Conservation (phyloP, 192 early-diverging fungal species). For the Irineochytrium annulatum region DNA sequence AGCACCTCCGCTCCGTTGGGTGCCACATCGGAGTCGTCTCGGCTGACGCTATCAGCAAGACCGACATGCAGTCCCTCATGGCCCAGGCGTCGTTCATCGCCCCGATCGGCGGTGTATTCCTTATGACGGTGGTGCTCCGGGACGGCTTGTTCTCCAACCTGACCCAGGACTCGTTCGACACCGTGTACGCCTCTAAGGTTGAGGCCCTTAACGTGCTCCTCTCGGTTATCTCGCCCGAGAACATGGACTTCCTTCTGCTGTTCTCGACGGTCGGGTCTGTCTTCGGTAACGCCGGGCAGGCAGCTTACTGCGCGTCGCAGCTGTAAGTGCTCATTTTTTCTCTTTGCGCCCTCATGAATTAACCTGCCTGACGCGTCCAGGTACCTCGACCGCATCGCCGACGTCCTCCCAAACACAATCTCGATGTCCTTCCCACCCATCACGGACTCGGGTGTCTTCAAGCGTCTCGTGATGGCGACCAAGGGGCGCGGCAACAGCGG, state of each 20-base stretch:
- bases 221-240: too few relatives aligned
- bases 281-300: neutral
- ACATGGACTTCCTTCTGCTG: conserved; percentile 7
- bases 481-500: neutral
- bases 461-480: conserved; percentile 1
- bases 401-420: conserved; percentile 9
- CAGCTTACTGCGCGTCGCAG: neutral
- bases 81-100: neutral
- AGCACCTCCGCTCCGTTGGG: too few relatives aligned
- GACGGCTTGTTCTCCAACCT: conserved; percentile 20
- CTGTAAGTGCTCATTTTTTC: too few relatives aligned
- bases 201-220: conserved; percentile 9
- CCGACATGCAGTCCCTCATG: conserved; percentile 10
- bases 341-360: too few relatives aligned
- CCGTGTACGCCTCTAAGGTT: conserved; percentile 12
- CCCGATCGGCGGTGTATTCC: conserved; percentile 24
- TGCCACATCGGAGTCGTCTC: conserved; percentile 9
- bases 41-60: conserved; percentile 12
- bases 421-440: conserved; percentile 15
- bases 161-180: conserved; percentile 7
- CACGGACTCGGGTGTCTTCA: conserved; percentile 9
- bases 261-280: neutral
- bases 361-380: too few relatives aligned
- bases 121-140: conserved; percentile 19
- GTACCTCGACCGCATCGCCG: conserved; percentile 16